Base-by-base conservation (phyloP, 2,329 filamentous ascomycete genomes). In the Stemphylium beticola region DNA sequence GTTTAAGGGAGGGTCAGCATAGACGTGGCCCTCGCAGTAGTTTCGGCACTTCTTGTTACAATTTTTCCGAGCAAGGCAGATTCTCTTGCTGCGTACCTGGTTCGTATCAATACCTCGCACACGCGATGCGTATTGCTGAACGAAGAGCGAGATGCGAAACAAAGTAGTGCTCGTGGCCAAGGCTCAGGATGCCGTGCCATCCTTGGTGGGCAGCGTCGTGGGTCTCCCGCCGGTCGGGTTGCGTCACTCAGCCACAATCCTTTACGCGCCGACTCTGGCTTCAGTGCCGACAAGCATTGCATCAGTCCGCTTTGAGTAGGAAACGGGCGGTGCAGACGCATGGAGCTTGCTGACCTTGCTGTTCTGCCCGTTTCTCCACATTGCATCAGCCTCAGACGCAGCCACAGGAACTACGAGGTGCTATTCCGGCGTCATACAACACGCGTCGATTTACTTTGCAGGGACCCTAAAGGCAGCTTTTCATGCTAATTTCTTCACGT, bases 371-470 rank as follows among this genome's bases (percentile, higher is more conserved):
- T 53, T 44, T 47, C 37, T 58, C 52, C 50, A 58, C 60, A 57
- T 34, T 48, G 52, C 55, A 56, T 41, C 53, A 67, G 62, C 64
- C 64, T 63, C 62, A 67, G 55, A 49, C 58, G 49, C 65, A 62
- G 67, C 68, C 67, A 67, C 66, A 68, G 39, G 17, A n/a, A 36
- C 57, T 29, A 33, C 36, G 44, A 32, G 32, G 40, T 58, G 58
- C 20, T 42, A 49, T 60, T 55, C 60, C 57, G 55, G 57, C 64
- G 66, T 69, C 67, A 69, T 67, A 67, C 60, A 63, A 61, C 64
- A 67, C 68, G 67, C 67, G 65, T 68, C 65, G 58, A 47, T 38
- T 44, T 17, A n/a, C 47, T 29, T 43, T 47, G 46, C 47, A 48
- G 31, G 36, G 43, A 44, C 43, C 31, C 54, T 37, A 44, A 33